Evolutionary conservation across 2,329 filamentous ascomycete genomes (phyloP), one percentile per base, ranked within the genome.

Genomic region (Aspergillus clavatus): DNA sequence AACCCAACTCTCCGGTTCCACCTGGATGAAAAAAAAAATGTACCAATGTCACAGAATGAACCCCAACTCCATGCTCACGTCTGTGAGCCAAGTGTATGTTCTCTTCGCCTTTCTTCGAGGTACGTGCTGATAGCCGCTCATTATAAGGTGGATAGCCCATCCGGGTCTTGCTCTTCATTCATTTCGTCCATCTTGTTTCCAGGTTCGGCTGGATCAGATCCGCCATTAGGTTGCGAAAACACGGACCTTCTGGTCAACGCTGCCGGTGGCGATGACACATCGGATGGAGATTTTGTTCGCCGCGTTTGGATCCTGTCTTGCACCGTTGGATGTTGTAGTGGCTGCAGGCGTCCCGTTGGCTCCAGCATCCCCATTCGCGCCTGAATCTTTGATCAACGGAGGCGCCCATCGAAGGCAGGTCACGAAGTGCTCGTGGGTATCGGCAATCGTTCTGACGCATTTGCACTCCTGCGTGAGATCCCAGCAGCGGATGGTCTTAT

Each of bases 401-500:
- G 90, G 89, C 1, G 89, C 89, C 90, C 90, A 96, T 51, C 87
- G 72, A 58, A 96, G 73, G 61, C 86, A 90, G 46, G 81, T 89
- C 36, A 96, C 81, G 59, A 96, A 96, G 61, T 88, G 87, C 3
- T 79, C 82, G 62, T 94, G 88, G 0, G 81, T 82, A 51, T 89
- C 87, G 28, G 77, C 75, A 11, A 95, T 70, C 1, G 81, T 83
- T 68, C 90, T 90, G 56, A 95, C 87, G 58, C 89, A 91, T 59
- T 89, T 89, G 21, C 87, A 87, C 63, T 94, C 88, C 63, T 96
- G 89, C 22, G 78, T 78, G 24, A 96, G 71, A 69, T 96, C 90
- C 90, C 90, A 96, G 72, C 89, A 95, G 47, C 89, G 78, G 46
- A 96, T 76, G 4, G 87, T 89, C 71, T 89, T 94, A 70, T 96